Evolutionary conservation across 108 stramenopile genomes (phyloP).

Genomic region (Epipyxis sp.): DNA sequence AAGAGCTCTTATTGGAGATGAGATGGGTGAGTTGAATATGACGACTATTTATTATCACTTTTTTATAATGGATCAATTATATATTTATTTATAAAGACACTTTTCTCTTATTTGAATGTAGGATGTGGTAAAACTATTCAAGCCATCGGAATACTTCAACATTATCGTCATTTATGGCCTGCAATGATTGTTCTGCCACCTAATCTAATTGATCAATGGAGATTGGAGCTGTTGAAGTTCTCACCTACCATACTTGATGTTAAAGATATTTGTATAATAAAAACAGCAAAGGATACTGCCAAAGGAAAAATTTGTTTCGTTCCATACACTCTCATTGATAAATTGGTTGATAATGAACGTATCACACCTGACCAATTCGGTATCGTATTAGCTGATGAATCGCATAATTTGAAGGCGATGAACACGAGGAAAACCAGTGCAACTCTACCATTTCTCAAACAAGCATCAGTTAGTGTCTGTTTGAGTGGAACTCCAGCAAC

Average conservation of each 20-base stretch:
- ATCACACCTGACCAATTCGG: background rate
- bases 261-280: background rate
- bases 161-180: constrained; percentile 12
- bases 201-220: constrained; percentile 4
- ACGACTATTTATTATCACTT: background rate
- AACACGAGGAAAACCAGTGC: background rate
- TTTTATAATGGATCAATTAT: too few species aligned
- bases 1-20: constrained; percentile 25
- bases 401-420: background rate
- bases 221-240: background rate
- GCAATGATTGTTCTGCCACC: background rate
- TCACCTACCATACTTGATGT: too few species aligned
- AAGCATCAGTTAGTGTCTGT: background rate
- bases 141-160: constrained; percentile 18
- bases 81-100: too few species aligned
- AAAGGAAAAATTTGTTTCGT: background rate
- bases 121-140: constrained; percentile 28
- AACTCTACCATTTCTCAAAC: constrained; percentile 4
- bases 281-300: background rate
- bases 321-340: constrained; percentile 18
- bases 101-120: background rate
- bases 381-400: constrained; percentile 23
- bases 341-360: background rate
- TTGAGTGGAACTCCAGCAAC: constrained; percentile 19
- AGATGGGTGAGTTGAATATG: constrained; percentile 17